Evolutionary conservation across 192 early-diverging fungal species (phyloP), one percentile per base, ranked within the genome.

Genomic region (Coemansia sp.): DNA sequence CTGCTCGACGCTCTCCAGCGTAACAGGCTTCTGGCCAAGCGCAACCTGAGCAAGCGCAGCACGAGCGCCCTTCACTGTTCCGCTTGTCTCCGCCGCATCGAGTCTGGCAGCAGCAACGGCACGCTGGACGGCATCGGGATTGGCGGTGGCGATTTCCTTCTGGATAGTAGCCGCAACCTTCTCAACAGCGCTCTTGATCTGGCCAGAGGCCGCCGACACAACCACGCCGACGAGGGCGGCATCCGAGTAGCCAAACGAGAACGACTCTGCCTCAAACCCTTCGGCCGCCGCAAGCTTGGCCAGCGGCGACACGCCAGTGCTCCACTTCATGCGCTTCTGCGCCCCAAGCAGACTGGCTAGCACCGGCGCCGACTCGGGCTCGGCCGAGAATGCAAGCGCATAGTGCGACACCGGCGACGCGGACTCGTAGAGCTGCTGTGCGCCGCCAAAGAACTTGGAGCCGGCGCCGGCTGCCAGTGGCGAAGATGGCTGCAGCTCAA

Each of bases 191-290:
- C 57, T 65, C 54, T 88, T 84, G 39, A 93, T 71, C 59, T 88
- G 84, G 25, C 85, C 51, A 16, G 75, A 48, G 60, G 86, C 76
- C 7, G 80, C 87, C 65, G 87, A 74, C 22, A 94, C 86, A 41
- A 90, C 79, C 64, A 98, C 75, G 67, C 95, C 97, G 68, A 98
- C 90, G 44, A 99, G 85, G 60, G 92, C 95, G 46, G 94, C 90
- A 79, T 97, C 95, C 14, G 92, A 89, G 88, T 97, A 99, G 11
- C 88, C 84, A 65, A 87, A 84, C 75, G 90, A 88, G 83, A 99
- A 97, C 22, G 94, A 88, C 63, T 87, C 84, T 48, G 88, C 76
- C 40, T 89, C 61, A 63, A 87, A 79, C 11, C 85, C 81, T 42
- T 85, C 74, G 72, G 85, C 72, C 67, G 69, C 72, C 50, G 91